A percentile compares a stretch with the other conserved stretches of the same genome.
These are phyloP conservation scores for Herpetospermum pedunculosum DNA, from an alignment of 306 rosid genomes.

Conservation along the genomic window DNA sequence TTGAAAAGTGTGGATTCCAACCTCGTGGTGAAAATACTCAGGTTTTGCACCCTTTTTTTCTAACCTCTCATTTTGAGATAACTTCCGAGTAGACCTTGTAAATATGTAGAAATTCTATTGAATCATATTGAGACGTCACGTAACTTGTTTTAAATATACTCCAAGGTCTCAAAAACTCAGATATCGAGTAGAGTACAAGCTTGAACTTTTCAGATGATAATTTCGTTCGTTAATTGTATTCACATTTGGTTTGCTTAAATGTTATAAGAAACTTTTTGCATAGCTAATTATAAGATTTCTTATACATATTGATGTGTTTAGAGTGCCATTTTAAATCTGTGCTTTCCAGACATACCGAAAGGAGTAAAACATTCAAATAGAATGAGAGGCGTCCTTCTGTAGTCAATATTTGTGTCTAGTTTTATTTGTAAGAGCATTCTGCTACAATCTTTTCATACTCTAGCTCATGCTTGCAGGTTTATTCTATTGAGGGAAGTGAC, in stretches of 20 bases:
- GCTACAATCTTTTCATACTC: constrained; percentile 16
- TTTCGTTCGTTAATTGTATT: neutral
- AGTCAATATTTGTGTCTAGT: neutral
- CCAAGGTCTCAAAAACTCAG: neutral
- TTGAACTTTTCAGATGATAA: neutral
- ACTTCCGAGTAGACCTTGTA: neutral
- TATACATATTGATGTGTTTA: neutral
- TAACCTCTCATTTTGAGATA: neutral
- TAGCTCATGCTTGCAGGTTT: constrained; percentile 43
- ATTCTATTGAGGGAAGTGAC: constrained; percentile 76
- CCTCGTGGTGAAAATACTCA: constrained; percentile 91
- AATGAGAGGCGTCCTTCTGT: constrained; percentile 2
- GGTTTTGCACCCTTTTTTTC: constrained; percentile 32
- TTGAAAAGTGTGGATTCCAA: constrained; percentile 95
- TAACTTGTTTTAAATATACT: neutral
- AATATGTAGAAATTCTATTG: neutral
- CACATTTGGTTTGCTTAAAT: neutral
- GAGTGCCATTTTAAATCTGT: neutral
- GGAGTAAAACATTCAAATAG: neutral
- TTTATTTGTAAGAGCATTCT: neutral
- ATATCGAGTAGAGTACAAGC: neutral
- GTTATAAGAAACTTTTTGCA: neutral
- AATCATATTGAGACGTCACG: neutral
- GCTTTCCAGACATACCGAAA: neutral
- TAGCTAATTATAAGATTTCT: neutral